These are phyloP conservation scores for Solanum pinnatisectum DNA, from an alignment of 257 asterid species.

Conservation along the genomic window DNA sequence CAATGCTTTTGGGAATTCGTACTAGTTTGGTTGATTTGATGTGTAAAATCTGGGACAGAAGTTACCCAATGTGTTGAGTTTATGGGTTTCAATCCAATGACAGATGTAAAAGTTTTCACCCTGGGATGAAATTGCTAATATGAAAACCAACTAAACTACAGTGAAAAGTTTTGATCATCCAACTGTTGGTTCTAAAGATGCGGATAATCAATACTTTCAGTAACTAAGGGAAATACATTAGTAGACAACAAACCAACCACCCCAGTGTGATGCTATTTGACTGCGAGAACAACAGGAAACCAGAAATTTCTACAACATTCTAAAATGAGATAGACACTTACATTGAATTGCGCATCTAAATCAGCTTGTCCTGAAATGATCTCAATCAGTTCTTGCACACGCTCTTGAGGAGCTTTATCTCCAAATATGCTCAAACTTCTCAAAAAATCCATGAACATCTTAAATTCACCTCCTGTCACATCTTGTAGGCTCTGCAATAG, in stretches of 20 bases:
- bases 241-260: background rate
- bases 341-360: slow-evolving; percentile 77
- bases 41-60: background rate
- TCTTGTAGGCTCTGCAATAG: slow-evolving; percentile 82
- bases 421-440: slow-evolving; percentile 75
- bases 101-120: background rate
- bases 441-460: slow-evolving; percentile 86
- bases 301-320: background rate
- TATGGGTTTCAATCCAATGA: background rate
- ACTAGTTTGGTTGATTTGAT: background rate
- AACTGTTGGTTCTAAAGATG: background rate
- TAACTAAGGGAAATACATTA: background rate
- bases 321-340: slow-evolving; percentile 21
- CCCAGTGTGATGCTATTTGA: background rate
- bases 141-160: background rate
- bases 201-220: background rate
- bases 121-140: background rate
- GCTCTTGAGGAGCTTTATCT: slow-evolving; percentile 61
- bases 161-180: background rate
- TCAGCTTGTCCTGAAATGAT: slow-evolving; percentile 94
- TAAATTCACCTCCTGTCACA: slow-evolving; percentile 93
- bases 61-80: background rate
- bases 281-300: background rate
- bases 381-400: slow-evolving; percentile 76
- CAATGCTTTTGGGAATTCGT: background rate